Percentiles rank a stretch among this genome's conserved stretches.
These are phyloP conservation scores for Ogataea paraovalis DNA, from an alignment of 805 yeast genomes.

Conservation along the genomic window DNA sequence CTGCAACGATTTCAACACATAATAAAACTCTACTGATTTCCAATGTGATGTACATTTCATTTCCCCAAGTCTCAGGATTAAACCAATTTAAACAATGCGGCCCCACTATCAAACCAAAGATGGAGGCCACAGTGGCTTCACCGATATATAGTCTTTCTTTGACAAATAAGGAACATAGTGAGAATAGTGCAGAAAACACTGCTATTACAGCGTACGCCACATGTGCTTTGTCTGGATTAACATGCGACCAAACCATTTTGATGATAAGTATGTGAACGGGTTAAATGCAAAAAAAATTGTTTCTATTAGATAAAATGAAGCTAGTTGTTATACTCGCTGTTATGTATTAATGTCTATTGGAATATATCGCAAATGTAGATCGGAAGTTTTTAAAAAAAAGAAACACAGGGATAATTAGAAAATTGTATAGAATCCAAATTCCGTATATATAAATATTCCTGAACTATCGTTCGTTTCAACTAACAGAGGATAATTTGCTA, in stretches of 20 bases:
- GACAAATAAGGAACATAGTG: slow-evolving; percentile 54
- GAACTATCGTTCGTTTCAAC: too few relatives aligned
- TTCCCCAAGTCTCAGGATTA: slow-evolving; percentile 54
- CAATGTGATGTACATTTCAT: slow-evolving; percentile 48
- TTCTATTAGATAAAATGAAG: background rate
- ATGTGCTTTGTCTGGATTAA: slow-evolving; percentile 31
- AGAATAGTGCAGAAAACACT: slow-evolving; percentile 53
- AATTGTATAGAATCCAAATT: too few relatives aligned
- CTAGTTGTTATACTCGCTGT: background rate
- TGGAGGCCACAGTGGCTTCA: slow-evolving; percentile 62
- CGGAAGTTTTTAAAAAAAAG: too few relatives aligned
- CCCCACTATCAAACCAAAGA: slow-evolving; percentile 58
- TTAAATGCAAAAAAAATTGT: background rate
- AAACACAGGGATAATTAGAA: too few relatives aligned
- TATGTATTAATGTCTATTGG: background rate
- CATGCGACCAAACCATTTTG: slow-evolving; percentile 31
- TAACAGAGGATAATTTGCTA: too few relatives aligned
- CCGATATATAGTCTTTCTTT: slow-evolving; percentile 59
- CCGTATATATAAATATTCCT: too few relatives aligned
- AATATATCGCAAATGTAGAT: too few relatives aligned
- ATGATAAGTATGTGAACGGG: background rate
- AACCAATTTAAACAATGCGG: slow-evolving; percentile 60
- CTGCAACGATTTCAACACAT: slow-evolving; percentile 68
- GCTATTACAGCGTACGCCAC: slow-evolving; percentile 56
- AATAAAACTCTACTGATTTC: slow-evolving; percentile 61